phyloP scores from a whole-genome alignment of 208 protist genomes.

The Leishmania guyanensis region DNA sequence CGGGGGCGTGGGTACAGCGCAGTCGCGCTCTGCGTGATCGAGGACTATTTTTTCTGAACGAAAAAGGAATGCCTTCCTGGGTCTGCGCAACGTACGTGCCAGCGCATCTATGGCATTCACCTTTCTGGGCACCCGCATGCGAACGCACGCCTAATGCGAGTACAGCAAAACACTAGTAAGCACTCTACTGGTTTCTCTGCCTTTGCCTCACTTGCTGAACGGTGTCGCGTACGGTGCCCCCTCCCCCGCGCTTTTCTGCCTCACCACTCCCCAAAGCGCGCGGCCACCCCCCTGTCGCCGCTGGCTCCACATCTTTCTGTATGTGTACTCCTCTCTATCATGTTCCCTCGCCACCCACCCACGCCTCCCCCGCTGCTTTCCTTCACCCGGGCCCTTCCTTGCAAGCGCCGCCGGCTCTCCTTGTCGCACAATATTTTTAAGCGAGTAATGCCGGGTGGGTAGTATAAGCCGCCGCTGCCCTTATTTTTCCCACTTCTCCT shows the following conservation, averaged over 20 bases:
- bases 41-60: neutral
- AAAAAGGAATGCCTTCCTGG: neutral
- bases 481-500: neutral
- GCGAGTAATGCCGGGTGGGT: too few species aligned
- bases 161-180: neutral
- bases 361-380: neutral
- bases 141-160: neutral
- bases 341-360: neutral
- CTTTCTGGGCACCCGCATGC: neutral
- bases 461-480: too few species aligned
- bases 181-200: neutral
- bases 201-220: neutral
- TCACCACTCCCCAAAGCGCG: neutral
- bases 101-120: neutral
- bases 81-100: neutral
- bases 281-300: neutral
- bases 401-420: too few species aligned
- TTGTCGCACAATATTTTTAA: too few species aligned
- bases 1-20: too few species aligned
- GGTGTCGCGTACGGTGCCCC: neutral
- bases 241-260: neutral
- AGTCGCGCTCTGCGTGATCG: neutral
- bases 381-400: neutral
- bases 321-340: neutral
- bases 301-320: neutral